phyloP scores from a whole-genome alignment of 352 stramenopile genomes.

The Pythium myriotylum region DNA sequence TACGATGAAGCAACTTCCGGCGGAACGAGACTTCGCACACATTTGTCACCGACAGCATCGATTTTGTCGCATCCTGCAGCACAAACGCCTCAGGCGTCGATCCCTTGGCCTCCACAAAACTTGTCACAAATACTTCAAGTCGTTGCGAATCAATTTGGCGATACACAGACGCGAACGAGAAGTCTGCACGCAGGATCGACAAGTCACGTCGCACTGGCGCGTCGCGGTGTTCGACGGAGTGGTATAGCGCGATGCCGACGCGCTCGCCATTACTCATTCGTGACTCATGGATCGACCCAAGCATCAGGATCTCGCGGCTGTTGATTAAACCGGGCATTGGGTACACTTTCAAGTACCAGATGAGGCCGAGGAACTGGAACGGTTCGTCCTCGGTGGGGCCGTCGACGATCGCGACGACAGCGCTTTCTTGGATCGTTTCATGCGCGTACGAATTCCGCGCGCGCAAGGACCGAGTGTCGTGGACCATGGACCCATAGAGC shows the following conservation, averaged over 20 bases:
- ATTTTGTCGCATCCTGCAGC: no score
- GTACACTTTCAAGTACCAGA: background rate
- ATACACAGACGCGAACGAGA: no score
- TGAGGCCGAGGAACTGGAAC: conserved; percentile 2
- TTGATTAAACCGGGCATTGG: background rate
- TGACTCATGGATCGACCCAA: background rate
- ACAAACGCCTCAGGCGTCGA: no score
- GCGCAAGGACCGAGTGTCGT: conserved; percentile 8
- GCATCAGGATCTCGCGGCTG: conserved; percentile 1
- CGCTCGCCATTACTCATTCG: conserved; percentile 4
- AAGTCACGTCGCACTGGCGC: background rate
- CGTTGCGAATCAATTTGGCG: no score
- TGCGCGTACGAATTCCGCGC: conserved; percentile 2
- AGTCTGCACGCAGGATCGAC: background rate
- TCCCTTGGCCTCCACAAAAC: no score
- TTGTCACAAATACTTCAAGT: no score
- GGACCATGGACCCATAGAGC: conserved; percentile 2
- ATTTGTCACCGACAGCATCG: no score
- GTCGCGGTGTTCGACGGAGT: background rate
- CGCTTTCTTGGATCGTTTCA: background rate
- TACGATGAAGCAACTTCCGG: no score
- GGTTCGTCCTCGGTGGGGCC: background rate
- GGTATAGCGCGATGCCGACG: conserved; percentile 5
- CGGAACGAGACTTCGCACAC: no score
- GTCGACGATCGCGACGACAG: background rate